Percentiles rank a stretch among this genome's conserved stretches.
These are phyloP conservation scores for Ceratocystis eucalypticola DNA, from an alignment of 2,329 filamentous ascomycete genomes.

Conservation along the genomic window DNA sequence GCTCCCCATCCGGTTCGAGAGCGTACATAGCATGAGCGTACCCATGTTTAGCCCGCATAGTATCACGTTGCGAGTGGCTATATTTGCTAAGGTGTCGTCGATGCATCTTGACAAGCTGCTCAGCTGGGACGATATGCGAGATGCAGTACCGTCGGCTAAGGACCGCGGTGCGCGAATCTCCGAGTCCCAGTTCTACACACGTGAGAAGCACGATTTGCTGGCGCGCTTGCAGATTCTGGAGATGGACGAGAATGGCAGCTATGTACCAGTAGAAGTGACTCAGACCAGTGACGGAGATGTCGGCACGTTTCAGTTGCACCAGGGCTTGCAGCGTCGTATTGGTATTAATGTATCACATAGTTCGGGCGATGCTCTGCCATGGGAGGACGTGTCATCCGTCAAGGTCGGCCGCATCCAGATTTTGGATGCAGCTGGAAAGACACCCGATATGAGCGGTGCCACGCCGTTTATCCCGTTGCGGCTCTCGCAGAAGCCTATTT, in stretches of 20 bases:
- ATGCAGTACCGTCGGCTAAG: slow-evolving; percentile 45
- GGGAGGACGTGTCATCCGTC: slow-evolving; percentile 68
- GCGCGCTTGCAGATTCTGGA: slow-evolving; percentile 80
- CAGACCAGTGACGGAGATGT: slow-evolving; percentile 70
- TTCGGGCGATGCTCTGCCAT: slow-evolving; percentile 75
- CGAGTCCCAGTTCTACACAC: slow-evolving; percentile 82
- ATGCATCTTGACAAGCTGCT: slow-evolving; percentile 96
- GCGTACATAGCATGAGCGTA: slow-evolving; percentile 95
- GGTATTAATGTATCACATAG: slow-evolving; percentile 82
- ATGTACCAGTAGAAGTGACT: slow-evolving; percentile 82
- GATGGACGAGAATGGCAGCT: slow-evolving; percentile 79
- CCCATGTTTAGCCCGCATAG: slow-evolving; percentile 57
- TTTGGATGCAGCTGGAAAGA: slow-evolving; percentile 72
- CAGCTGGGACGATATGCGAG: slow-evolving; percentile 98
- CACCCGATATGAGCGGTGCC: slow-evolving; percentile 60
- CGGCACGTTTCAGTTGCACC: slow-evolving; percentile 90
- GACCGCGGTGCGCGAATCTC: slow-evolving; percentile 55
- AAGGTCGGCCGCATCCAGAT: slow-evolving; percentile 71
- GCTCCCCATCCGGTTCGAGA: slow-evolving; percentile 83
- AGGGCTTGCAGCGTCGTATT: slow-evolving; percentile 81
- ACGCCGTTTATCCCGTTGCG: slow-evolving; percentile 57
- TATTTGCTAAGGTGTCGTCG: slow-evolving; percentile 78
- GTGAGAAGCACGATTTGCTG: slow-evolving; percentile 89
- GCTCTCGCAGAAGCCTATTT: slow-evolving; percentile 60
- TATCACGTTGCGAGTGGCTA: slow-evolving; percentile 67